A percentile compares a stretch with the other conserved stretches of the same genome.
Conservation (phyloP, 306 rosid species). For the Castanopsis chinensis region DNA sequence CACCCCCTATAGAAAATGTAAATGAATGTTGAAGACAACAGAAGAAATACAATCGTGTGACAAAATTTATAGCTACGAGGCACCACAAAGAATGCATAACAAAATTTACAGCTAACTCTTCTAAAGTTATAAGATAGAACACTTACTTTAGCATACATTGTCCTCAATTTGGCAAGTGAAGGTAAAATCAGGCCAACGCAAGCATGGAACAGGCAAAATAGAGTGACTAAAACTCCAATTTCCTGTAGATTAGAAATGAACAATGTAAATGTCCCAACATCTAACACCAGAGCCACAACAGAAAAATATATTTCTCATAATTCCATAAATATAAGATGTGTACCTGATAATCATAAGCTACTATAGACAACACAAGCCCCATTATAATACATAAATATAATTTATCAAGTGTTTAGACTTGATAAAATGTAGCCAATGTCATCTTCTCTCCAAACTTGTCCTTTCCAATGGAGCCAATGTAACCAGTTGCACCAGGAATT, state of each 20-base stretch:
- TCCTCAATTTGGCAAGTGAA: slow-evolving; percentile 91
- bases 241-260: slow-evolving; percentile 55
- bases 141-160: slow-evolving; percentile 54
- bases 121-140: neutral
- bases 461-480: slow-evolving; percentile 92
- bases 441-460: slow-evolving; percentile 90
- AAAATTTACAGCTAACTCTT: neutral
- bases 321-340: slow-evolving; percentile 4
- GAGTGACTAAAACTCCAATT: slow-evolving; percentile 63
- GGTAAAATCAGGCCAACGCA: slow-evolving; percentile 77
- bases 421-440: slow-evolving; percentile 91
- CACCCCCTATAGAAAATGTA: no score
- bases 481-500: slow-evolving; percentile 79
- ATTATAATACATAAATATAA: slow-evolving; percentile 33
- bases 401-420: slow-evolving; percentile 68
- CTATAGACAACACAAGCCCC: slow-evolving; percentile 62
- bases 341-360: slow-evolving; percentile 93
- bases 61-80: no score
- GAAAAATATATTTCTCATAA: slow-evolving; percentile 14
- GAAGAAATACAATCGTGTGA: no score
- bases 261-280: slow-evolving; percentile 15
- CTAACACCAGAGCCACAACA: slow-evolving; percentile 12
- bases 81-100: no score
- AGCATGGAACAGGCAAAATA: slow-evolving; percentile 79
- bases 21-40: no score